Conservation (phyloP, 805 yeast genomes). For the Grigorovia humatica region DNA sequence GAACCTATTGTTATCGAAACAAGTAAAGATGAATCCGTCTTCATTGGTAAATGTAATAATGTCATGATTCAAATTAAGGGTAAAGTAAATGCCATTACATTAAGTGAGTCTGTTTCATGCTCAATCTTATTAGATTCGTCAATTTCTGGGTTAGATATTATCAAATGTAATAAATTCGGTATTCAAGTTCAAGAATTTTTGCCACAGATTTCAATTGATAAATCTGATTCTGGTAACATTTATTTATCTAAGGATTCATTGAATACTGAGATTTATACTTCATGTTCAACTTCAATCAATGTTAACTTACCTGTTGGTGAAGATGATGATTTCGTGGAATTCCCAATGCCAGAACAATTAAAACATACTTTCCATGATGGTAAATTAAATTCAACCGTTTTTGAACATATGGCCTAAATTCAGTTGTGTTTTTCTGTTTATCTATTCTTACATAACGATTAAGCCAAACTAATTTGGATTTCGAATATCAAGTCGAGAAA, state of each 20-base stretch:
- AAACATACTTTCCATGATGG: conserved; percentile 59
- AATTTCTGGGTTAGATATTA: conserved; percentile 80
- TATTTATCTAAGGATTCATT: conserved; percentile 68
- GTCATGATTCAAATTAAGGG: conserved; percentile 77
- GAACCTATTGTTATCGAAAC: conserved; percentile 57
- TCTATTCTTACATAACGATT: background rate
- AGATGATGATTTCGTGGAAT: conserved; percentile 64
- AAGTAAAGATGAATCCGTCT: conserved; percentile 78
- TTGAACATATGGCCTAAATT: conserved; percentile 65
- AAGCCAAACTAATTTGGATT: no score
- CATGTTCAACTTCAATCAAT: conserved; percentile 77
- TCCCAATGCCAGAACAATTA: conserved; percentile 87
- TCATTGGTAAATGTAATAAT: conserved; percentile 71
- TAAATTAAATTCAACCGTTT: conserved; percentile 56
- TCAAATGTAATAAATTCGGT: conserved; percentile 72
- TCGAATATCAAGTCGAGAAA: no score
- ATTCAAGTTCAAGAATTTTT: conserved; percentile 74
- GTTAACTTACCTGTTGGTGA: conserved; percentile 69
- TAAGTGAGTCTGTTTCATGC: conserved; percentile 59
- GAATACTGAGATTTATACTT: conserved; percentile 68
- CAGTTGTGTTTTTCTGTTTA: background rate
- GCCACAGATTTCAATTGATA: conserved; percentile 81
- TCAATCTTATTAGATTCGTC: conserved; percentile 77
- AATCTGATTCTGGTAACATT: conserved; percentile 75
- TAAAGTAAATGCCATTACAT: conserved; percentile 78